Evolutionary conservation across 1,284 basidiomycete genomes (phyloP), one percentile per base, ranked within the genome.

Genomic region (Ceratobasidium sp.): DNA sequence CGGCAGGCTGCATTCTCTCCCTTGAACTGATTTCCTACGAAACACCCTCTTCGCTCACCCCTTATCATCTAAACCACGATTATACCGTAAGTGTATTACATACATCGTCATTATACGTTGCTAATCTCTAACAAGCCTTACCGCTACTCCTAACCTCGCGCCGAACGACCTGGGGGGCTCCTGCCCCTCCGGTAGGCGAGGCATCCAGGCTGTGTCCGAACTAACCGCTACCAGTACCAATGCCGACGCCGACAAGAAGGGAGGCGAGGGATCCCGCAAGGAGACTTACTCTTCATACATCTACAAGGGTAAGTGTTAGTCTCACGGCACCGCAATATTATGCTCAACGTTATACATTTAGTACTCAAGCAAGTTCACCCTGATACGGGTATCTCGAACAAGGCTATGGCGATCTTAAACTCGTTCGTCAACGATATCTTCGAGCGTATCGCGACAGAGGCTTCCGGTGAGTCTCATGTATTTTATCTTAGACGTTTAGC

Each of bases 331-430:
- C 80, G 56, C 62, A 76, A 59, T 71, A 75, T 71, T 77, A 9
- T 13, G 61, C 26, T 71, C 59, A 44, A 73, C 28, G 44, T 1
- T 20, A 26, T 64, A 15, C 26, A 40, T 52, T 38, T 79, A 94
- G 94, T 95, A 80, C 88, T 96, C 80, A 96, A 93, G 87, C 94
- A 96, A 84, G 96, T 98, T 79, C 96, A 98, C 89, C 96, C 96
- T 77, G 96, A 98, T 84, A 97, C 95, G 81, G 96, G 96, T 91
- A 97, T 97, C 86, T 93, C 94, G 79, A 97, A 97, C 91, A 98
- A 97, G 89, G 96, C 96, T 57, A 98, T 98, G 96, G 91, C 93
- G 78, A 94, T 98, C 83, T 87, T 98, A 65, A 97, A 97, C 90
- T 95, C 93, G 77, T 96, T 96, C 80, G 94, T 96, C 83, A 95